Conservation (phyloP, 371 early-diverging fungal genomes). For the Actinomortierella ambigua region DNA sequence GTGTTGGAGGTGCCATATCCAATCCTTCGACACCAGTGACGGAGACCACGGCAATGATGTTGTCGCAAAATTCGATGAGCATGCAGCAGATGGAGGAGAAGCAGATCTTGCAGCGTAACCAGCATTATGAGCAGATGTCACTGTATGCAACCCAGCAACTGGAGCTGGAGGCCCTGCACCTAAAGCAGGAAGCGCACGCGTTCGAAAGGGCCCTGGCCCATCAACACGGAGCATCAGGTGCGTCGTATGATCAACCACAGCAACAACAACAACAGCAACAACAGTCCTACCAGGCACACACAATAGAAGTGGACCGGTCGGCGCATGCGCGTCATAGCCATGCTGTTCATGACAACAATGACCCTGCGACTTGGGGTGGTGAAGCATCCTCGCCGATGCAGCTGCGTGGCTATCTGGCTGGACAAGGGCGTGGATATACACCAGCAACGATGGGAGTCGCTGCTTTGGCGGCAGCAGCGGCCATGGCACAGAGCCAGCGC, state of each 20-base stretch:
- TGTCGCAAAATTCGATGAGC: too few relatives aligned
- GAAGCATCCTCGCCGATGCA: background rate
- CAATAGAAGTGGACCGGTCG: too few relatives aligned
- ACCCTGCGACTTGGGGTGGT: conserved; percentile 36
- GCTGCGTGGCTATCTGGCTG: conserved; percentile 24
- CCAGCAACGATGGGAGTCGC: conserved; percentile 40
- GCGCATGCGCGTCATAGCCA: conserved; percentile 1
- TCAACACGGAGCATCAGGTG: background rate
- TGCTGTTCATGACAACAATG: conserved; percentile 34
- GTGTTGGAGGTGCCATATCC: too few relatives aligned
- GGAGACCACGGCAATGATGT: too few relatives aligned
- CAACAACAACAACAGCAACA: conserved; percentile 9
- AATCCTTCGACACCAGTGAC: too few relatives aligned
- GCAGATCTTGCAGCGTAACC: conserved; percentile 12
- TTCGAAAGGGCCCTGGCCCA: conserved; percentile 7
- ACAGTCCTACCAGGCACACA: background rate
- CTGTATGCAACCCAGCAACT: conserved; percentile 27
- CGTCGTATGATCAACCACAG: background rate
- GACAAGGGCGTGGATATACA: conserved; percentile 32
- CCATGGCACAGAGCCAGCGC: conserved; percentile 24
- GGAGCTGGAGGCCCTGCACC: conserved; percentile 24
- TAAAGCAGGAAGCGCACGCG: conserved; percentile 11
- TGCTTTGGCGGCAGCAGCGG: conserved; percentile 37
- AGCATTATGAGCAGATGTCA: conserved; percentile 22
- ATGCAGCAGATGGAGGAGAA: conserved; percentile 12